A percentile compares a stretch with the other conserved stretches of the same genome.
Evolutionary conservation across 768 basidiomycete species (phyloP).

Genomic region (Xerocomus brunneocitrinus): DNA sequence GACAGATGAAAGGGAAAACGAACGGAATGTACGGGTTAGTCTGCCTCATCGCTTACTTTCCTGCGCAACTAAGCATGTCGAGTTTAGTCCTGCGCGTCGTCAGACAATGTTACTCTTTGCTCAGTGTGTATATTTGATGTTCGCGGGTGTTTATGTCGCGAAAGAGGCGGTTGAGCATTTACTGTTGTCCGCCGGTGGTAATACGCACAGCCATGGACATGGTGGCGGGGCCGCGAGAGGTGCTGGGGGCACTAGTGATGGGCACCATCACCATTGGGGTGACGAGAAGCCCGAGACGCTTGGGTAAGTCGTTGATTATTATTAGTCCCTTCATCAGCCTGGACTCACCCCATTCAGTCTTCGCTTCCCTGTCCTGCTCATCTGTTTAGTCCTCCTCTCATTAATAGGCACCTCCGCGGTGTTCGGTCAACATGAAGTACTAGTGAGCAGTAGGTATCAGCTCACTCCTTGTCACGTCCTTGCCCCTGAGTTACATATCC

Average conservation of each 20-base stretch:
- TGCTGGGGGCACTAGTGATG: constrained; percentile 29
- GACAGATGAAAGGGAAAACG: constrained; percentile 32
- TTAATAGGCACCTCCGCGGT: constrained; percentile 51
- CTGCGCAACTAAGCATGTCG: neutral
- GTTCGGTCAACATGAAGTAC: constrained; percentile 60
- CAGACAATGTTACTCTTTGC: constrained; percentile 77
- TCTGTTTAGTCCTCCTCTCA: constrained; percentile 52
- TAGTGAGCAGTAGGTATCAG: constrained; percentile 53
- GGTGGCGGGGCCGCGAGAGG: constrained; percentile 49
- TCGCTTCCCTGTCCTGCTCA: constrained; percentile 59
- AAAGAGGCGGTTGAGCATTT: constrained; percentile 96
- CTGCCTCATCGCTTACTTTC: constrained; percentile 23
- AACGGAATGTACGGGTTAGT: constrained; percentile 59
- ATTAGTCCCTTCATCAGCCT: neutral
- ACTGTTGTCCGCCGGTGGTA: constrained; percentile 76
- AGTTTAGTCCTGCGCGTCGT: constrained; percentile 54
- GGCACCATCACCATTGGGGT: constrained; percentile 66
- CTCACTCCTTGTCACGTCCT: neutral
- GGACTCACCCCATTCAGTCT: constrained; percentile 38
- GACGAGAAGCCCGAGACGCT: constrained; percentile 40
- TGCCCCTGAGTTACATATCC: constrained; percentile 2
- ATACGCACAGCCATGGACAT: constrained; percentile 58
- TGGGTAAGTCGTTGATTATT: constrained; percentile 34
- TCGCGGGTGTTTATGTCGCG: constrained; percentile 91
- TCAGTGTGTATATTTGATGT: constrained; percentile 91